These are phyloP conservation scores for Noccaea caerulescens DNA, from an alignment of 345 rosid species.

Conservation along the genomic window DNA sequence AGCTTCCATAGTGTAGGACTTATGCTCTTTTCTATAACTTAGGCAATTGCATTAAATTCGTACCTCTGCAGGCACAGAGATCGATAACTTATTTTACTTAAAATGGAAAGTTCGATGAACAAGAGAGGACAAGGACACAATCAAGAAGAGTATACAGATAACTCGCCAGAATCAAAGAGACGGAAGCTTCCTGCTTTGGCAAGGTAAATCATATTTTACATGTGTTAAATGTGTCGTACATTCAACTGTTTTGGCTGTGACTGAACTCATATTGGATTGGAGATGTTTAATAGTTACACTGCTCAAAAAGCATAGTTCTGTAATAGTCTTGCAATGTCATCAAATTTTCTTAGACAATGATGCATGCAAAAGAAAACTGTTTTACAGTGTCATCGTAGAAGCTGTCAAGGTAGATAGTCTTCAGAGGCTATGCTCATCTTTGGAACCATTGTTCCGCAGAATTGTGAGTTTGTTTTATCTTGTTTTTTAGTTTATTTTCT, in stretches of 20 bases:
- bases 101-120: conserved; percentile 67
- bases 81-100: conserved; percentile 24
- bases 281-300: conserved; percentile 3
- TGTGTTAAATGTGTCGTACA: conserved; percentile 5
- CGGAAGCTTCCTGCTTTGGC: conserved; percentile 80
- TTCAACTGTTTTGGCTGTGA: conserved; percentile 9
- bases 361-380: conserved; percentile 21
- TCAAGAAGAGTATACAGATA: conserved; percentile 53
- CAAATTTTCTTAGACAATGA: conserved; percentile 34
- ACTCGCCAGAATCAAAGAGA: conserved; percentile 62
- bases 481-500: background rate
- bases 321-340: conserved; percentile 21
- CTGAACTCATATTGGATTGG: conserved; percentile 1
- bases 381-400: conserved; percentile 81
- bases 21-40: conserved; percentile 27
- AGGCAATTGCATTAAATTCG: conserved; percentile 32
- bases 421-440: conserved; percentile 80
- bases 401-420: conserved; percentile 91
- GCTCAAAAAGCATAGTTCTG: background rate
- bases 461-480: conserved; percentile 59
- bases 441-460: conserved; percentile 91
- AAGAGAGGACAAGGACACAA: conserved; percentile 59
- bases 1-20: conserved; percentile 45
- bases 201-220: conserved; percentile 51
- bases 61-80: conserved; percentile 8